Percentiles rank a stretch among this genome's conserved stretches.
Conservation (phyloP, 2,329 filamentous ascomycete genomes). For the Apiospora aurea region DNA sequence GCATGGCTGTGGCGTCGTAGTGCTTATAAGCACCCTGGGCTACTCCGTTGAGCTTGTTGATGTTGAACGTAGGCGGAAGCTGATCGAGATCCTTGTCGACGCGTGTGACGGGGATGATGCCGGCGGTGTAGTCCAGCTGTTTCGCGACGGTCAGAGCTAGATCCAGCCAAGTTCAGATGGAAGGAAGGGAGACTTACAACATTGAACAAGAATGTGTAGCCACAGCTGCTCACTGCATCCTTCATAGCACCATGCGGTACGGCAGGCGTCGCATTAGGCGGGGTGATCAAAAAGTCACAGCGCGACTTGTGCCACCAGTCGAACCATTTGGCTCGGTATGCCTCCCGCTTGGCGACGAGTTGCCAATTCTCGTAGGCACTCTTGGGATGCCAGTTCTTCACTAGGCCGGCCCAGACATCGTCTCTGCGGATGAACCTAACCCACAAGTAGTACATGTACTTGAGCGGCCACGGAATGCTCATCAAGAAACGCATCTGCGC, state of each 20-base stretch:
- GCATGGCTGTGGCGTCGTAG: constrained; percentile 84
- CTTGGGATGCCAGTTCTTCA: constrained; percentile 77
- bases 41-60: constrained; percentile 76
- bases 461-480: constrained; percentile 73
- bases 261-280: constrained; percentile 90
- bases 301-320: constrained; percentile 80
- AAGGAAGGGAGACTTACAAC: constrained; percentile 59
- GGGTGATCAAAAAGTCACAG: constrained; percentile 80
- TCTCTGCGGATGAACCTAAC: constrained; percentile 85
- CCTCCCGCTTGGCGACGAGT: constrained; percentile 78
- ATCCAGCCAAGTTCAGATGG: too few relatives aligned
- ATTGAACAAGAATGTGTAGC: constrained; percentile 95
- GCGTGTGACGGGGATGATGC: constrained; percentile 84
- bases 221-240: constrained; percentile 84
- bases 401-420: constrained; percentile 76
- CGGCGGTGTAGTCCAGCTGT: constrained; percentile 83
- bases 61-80: constrained; percentile 66
- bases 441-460: constrained; percentile 88
- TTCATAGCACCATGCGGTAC: constrained; percentile 88
- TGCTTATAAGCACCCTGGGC: constrained; percentile 84
- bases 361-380: constrained; percentile 82
- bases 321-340: constrained; percentile 80
- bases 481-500: constrained; percentile 78
- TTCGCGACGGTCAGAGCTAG: constrained; percentile 26
- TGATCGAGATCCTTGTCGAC: constrained; percentile 76